Percentiles rank a stretch among this genome's conserved stretches.
These are phyloP conservation scores for Ophiostoma sp. DNA, from an alignment of 2,329 filamentous ascomycete species.

Conservation along the genomic window DNA sequence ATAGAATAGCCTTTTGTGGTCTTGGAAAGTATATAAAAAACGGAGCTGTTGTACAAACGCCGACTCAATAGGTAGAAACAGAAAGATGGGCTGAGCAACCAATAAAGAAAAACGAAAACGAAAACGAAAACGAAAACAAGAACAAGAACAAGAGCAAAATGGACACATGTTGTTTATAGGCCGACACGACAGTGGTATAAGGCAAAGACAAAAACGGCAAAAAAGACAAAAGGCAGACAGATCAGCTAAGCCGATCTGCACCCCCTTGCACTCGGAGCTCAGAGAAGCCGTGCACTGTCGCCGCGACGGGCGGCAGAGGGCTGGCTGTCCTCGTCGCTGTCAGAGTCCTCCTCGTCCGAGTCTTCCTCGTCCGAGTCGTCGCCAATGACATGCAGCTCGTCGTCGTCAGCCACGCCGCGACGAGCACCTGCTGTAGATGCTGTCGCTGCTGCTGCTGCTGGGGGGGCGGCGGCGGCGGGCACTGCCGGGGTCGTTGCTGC, in stretches of 20 bases:
- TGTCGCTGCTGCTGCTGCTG: neutral
- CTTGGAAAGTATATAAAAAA: neutral
- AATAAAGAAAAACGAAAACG: neutral
- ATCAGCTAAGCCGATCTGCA: neutral
- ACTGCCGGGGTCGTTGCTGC: conserved; percentile 27
- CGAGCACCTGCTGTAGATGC: neutral
- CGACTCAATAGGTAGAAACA: neutral
- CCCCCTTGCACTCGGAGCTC: neutral
- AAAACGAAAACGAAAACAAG: neutral
- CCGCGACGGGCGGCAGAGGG: neutral
- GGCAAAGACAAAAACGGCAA: conserved; percentile 1
- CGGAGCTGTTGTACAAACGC: neutral
- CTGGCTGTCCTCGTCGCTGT: conserved; percentile 25
- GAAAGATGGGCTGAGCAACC: neutral
- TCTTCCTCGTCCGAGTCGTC: conserved; percentile 41
- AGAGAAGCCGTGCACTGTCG: conserved; percentile 22
- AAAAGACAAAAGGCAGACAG: conserved; percentile 5
- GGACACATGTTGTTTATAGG: neutral
- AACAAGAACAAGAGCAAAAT: neutral
- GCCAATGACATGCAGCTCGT: conserved; percentile 48
- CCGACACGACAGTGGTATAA: conserved; percentile 5
- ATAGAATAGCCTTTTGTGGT: neutral
- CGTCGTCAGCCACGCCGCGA: conserved; percentile 28
- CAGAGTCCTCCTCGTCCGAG: conserved; percentile 33
- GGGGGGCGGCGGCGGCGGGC: too few species aligned